Evolutionary conservation across 495 filamentous ascomycete species (phyloP).

Genomic region (Hypomontagnella monticulosa): DNA sequence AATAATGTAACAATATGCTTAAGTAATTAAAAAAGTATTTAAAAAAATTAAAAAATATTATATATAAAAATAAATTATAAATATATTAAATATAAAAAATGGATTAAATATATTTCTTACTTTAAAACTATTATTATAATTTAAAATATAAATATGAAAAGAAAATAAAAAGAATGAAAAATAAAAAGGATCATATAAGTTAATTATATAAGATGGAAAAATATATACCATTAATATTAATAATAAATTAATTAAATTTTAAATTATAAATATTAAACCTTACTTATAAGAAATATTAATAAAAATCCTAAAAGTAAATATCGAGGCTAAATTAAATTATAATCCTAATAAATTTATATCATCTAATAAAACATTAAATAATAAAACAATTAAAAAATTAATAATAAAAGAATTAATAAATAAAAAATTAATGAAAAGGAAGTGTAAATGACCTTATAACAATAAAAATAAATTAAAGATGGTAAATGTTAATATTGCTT

Average conservation of each 20-base stretch:
- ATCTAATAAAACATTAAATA: not conserved
- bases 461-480: not conserved
- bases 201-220: not conserved
- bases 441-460: not conserved
- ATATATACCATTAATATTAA: slow-evolving; percentile 1
- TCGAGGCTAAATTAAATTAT: not conserved
- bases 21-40: not conserved
- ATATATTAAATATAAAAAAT: not conserved
- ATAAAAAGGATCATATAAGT: slow-evolving; percentile 1
- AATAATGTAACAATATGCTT: too few relatives aligned
- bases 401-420: not conserved
- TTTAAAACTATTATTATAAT: slow-evolving; percentile 8
- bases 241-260: slow-evolving; percentile 8
- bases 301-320: not conserved
- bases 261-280: not conserved
- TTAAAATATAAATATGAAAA: slow-evolving; percentile 3
- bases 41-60: not conserved
- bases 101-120: not conserved
- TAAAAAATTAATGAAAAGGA: not conserved
- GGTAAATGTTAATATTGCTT: not conserved
- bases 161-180: slow-evolving; percentile 3
- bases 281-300: not conserved
- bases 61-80: not conserved
- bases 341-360: too few relatives aligned
- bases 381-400: not conserved